Evolutionary conservation across 2,329 filamentous ascomycete genomes (phyloP).

Genomic region (Fusarium pseudograminearum): DNA sequence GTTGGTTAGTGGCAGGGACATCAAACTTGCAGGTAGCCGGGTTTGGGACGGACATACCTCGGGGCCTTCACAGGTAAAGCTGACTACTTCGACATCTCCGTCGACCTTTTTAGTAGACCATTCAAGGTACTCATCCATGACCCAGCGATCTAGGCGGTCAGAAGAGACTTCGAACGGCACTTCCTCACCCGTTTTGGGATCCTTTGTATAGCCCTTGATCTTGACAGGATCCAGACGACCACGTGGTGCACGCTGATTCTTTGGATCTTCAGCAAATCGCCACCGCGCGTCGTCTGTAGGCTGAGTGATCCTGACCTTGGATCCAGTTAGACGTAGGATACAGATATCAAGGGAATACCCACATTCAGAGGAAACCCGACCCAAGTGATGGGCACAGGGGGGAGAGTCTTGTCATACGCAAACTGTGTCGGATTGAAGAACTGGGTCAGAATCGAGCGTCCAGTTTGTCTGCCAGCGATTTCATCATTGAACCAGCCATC

Average conservation of each 20-base stretch:
- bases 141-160: neutral
- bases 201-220: neutral
- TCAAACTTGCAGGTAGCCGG: neutral
- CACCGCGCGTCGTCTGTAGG: slow-evolving; percentile 1
- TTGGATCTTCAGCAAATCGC: neutral
- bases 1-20: neutral
- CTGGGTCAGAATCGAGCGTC: neutral
- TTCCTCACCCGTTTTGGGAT: neutral
- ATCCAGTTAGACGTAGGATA: neutral
- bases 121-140: slow-evolving; percentile 7
- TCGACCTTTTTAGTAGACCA: slow-evolving; percentile 3
- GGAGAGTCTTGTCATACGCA: neutral
- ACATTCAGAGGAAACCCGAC: neutral
- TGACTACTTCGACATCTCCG: neutral
- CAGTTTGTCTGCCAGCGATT: neutral
- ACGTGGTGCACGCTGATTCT: neutral
- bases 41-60: neutral
- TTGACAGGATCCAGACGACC: neutral
- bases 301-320: neutral
- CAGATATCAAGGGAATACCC: neutral
- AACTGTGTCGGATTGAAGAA: neutral
- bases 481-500: slow-evolving; percentile 2
- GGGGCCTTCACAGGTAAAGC: neutral
- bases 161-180: neutral
- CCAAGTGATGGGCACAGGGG: neutral